Conservation (phyloP, 352 stramenopile genomes). For the Globisporangium cylindrosporum region DNA sequence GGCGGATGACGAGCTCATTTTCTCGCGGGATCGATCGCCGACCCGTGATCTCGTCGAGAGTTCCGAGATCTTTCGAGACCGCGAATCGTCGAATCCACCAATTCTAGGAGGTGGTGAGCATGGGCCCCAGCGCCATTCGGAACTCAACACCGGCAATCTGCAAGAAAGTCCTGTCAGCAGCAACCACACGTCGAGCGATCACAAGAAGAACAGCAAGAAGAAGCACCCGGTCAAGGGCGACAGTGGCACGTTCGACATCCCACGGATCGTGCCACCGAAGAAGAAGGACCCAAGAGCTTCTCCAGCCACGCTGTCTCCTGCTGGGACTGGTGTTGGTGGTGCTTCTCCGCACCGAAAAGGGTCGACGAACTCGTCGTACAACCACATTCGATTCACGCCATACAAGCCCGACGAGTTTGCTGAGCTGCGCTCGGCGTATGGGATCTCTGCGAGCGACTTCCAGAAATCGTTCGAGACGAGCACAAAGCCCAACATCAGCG, state of each 20-base stretch:
- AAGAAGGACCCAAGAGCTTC: neutral
- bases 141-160: conserved; percentile 3
- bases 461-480: conserved; percentile 73
- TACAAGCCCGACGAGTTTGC: conserved; percentile 75
- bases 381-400: conserved; percentile 70
- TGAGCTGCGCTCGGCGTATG: conserved; percentile 64
- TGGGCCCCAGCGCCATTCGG: neutral
- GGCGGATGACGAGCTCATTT: conserved; percentile 60
- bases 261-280: neutral
- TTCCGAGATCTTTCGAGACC: neutral
- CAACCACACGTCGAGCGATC: conserved; percentile 2
- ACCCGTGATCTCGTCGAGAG: conserved; percentile 38
- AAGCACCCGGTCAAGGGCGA: conserved; percentile 13
- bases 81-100: neutral
- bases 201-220: conserved; percentile 7
- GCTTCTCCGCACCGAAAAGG: conserved; percentile 5
- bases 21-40: conserved; percentile 39
- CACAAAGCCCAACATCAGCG: conserved; percentile 87
- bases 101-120: neutral
- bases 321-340: neutral
- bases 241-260: conserved; percentile 22
- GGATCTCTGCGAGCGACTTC: conserved; percentile 68
- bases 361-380: conserved; percentile 24
- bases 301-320: conserved; percentile 4
- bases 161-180: neutral